A percentile compares a stretch with the other conserved stretches of the same genome.
Evolutionary conservation across 768 basidiomycete species (phyloP).

Genomic region (Suillus weaverae): DNA sequence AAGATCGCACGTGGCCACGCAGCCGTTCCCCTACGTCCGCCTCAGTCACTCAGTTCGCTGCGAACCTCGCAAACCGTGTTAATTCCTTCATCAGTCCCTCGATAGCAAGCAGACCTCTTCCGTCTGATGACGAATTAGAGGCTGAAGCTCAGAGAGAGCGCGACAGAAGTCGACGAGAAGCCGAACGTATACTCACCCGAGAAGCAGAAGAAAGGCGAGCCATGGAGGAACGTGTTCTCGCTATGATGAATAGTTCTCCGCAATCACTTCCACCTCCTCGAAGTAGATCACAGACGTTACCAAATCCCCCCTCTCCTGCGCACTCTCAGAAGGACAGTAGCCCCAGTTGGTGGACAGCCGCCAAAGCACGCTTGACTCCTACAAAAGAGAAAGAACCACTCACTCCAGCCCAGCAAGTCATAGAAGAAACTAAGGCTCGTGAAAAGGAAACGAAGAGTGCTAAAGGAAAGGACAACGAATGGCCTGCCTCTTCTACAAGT

Average conservation of each 20-base stretch:
- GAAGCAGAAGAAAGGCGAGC: conserved; percentile 69
- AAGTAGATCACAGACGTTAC: conserved; percentile 53
- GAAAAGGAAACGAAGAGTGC: conserved; percentile 51
- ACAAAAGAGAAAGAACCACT: conserved; percentile 71
- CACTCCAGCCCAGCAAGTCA: conserved; percentile 85
- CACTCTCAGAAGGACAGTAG: conserved; percentile 60
- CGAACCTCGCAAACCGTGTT: conserved; percentile 75
- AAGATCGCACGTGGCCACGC: conserved; percentile 29
- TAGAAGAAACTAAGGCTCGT: conserved; percentile 68
- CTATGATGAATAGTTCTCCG: conserved; percentile 59
- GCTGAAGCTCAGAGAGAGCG: conserved; percentile 78
- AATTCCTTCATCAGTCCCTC: conserved; percentile 62
- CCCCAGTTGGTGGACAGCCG: conserved; percentile 68
- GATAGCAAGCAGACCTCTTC: conserved; percentile 44
- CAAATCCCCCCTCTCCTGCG: conserved; percentile 62
- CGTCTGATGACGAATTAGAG: conserved; percentile 77
- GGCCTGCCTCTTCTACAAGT: conserved; percentile 52
- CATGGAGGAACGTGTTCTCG: conserved; percentile 73
- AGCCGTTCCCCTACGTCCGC: conserved; percentile 59
- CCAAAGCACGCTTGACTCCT: conserved; percentile 76
- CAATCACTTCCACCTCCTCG: conserved; percentile 56
- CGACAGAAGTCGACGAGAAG: conserved; percentile 72
- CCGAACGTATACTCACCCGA: conserved; percentile 69
- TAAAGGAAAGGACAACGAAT: conserved; percentile 50
- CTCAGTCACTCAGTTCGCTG: conserved; percentile 72